phyloP scores from a whole-genome alignment of 2,329 filamentous ascomycete species.

The Beauveria sp. region DNA sequence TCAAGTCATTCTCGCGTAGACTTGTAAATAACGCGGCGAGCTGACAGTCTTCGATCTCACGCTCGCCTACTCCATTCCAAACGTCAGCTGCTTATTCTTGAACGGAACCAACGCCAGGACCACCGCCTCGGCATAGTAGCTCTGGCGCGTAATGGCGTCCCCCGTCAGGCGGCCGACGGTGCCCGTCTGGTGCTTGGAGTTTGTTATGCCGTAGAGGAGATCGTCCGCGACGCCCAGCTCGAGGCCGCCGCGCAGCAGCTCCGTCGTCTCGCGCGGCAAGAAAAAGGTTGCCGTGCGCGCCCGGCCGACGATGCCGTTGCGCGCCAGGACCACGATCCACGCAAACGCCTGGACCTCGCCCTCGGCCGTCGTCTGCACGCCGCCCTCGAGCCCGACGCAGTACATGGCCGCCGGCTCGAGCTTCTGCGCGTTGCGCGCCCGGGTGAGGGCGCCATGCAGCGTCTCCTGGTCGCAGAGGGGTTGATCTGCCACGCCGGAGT shows the following conservation, averaged over 20 bases:
- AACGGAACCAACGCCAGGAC: slow-evolving; percentile 34
- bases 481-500: slow-evolving; percentile 32
- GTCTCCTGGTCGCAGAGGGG: slow-evolving; percentile 32
- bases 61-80: slow-evolving; percentile 11
- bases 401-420: slow-evolving; percentile 26
- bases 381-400: slow-evolving; percentile 35
- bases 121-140: slow-evolving; percentile 31
- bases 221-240: slow-evolving; percentile 35
- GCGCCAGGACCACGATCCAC: slow-evolving; percentile 29
- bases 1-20: too few relatives aligned
- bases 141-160: slow-evolving; percentile 27
- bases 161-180: slow-evolving; percentile 33
- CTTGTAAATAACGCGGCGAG: not conserved
- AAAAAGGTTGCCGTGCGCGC: slow-evolving; percentile 32
- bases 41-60: not conserved
- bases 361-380: slow-evolving; percentile 23
- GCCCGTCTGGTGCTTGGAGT: slow-evolving; percentile 31
- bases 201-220: slow-evolving; percentile 26
- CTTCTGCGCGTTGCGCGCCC: slow-evolving; percentile 25
- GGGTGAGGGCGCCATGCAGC: slow-evolving; percentile 30
- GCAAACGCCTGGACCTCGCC: slow-evolving; percentile 29
- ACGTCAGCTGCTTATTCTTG: slow-evolving; percentile 27
- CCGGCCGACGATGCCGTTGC: slow-evolving; percentile 24
- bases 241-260: slow-evolving; percentile 27
- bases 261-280: slow-evolving; percentile 28